phyloP scores from a whole-genome alignment of 2,329 filamentous ascomycete species.

The Fusarium staphyleae region DNA sequence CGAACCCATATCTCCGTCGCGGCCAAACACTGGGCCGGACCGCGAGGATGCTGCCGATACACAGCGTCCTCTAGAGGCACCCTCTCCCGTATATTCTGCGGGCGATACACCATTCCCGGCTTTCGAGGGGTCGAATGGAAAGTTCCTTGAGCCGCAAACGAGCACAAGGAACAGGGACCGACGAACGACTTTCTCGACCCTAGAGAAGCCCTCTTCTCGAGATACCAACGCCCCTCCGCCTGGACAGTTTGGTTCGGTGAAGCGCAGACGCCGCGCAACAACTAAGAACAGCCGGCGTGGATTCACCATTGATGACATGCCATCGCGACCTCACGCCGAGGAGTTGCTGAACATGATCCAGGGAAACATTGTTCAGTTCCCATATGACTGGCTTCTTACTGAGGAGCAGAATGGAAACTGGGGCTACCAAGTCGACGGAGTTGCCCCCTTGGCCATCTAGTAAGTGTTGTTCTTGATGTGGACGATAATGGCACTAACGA shows the following conservation, averaged over 20 bases:
- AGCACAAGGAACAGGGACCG: constrained; percentile 55
- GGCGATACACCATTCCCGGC: constrained; percentile 57
- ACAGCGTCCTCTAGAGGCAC: constrained; percentile 45
- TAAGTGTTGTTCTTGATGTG: constrained; percentile 57
- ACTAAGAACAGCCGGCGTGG: constrained; percentile 73
- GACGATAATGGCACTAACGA: constrained; percentile 38
- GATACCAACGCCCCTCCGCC: constrained; percentile 44
- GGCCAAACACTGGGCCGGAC: constrained; percentile 30
- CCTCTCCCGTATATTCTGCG: constrained; percentile 52
- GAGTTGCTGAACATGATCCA: constrained; percentile 82
- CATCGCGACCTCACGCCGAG: constrained; percentile 79
- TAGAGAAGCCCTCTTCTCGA: constrained; percentile 56
- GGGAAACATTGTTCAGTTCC: constrained; percentile 88
- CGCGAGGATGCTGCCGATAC: constrained; percentile 37
- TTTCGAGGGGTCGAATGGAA: constrained; percentile 50
- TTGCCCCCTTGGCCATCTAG: constrained; percentile 98
- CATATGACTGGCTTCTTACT: constrained; percentile 92
- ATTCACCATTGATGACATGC: constrained; percentile 75
- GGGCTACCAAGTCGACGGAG: constrained; percentile 95
- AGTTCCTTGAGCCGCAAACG: constrained; percentile 44
- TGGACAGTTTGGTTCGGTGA: constrained; percentile 58
- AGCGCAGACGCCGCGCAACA: constrained; percentile 70
- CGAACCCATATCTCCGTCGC: constrained; percentile 18
- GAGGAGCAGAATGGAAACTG: constrained; percentile 95
- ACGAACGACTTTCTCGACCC: constrained; percentile 63